Conservation (phyloP, 345 rosid genomes). For the Populus ilicifolia region DNA sequence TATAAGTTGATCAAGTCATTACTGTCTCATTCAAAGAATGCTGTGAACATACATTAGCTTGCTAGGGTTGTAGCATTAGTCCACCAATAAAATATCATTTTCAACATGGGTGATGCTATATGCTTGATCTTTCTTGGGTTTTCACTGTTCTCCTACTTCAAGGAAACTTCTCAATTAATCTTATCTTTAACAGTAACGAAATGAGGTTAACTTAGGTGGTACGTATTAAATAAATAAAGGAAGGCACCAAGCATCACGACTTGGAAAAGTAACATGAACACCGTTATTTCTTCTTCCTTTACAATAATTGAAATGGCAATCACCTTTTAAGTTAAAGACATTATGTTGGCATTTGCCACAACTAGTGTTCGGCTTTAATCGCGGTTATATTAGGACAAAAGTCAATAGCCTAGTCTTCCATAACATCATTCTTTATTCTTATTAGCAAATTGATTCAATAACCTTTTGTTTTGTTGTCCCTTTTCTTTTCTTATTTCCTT, state of each 20-base stretch:
- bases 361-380: background rate
- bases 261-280: background rate
- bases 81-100: slow-evolving; percentile 22
- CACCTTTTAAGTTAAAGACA: background rate
- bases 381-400: slow-evolving; percentile 1
- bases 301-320: background rate
- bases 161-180: background rate
- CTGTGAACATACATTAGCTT: background rate
- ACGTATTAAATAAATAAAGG: background rate
- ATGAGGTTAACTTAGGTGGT: background rate
- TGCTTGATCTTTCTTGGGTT: background rate
- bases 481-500: too few relatives aligned
- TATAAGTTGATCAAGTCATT: slow-evolving; percentile 11
- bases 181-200: background rate
- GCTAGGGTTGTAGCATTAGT: slow-evolving; percentile 2
- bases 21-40: slow-evolving; percentile 22
- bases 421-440: background rate
- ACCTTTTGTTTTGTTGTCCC: background rate
- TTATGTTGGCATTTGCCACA: background rate
- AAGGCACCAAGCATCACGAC: background rate
- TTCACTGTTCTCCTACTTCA: background rate
- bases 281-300: background rate
- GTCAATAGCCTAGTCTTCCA: slow-evolving; percentile 13
- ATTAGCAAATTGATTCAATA: background rate
- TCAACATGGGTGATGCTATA: slow-evolving; percentile 32